Evolutionary conservation across 164 flowering plant genomes (phyloP), one percentile per base, ranked within the genome.

Genomic region (Nymphaea thermarum): DNA sequence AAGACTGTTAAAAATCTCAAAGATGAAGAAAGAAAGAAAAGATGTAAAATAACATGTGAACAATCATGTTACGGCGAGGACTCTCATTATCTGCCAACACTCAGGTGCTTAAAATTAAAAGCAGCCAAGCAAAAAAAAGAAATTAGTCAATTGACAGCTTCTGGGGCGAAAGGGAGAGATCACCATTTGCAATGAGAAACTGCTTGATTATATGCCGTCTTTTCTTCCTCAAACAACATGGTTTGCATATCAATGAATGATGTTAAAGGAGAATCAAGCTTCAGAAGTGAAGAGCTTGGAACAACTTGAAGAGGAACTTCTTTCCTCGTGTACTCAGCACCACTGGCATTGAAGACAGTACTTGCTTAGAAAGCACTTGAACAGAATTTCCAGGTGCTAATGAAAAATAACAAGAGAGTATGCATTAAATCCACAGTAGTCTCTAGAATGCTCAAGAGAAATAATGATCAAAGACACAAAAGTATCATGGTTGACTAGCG

Each of bases 151-250:
- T 25, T 25, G 36, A 25, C 36, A 25, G 36, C 36, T 25, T 25
- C 36, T 25, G 36, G 36, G 36, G 36, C 36, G 36, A 25, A 25
- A 25, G 36, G 36, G 36, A 25, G 36, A 25, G 42, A 68, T 72
- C 71, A 95, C 99, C 89, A 86, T 74, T 75, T 76, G 73, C 82
- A 87, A 72, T 88, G 91, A 60, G 71, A 60, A 62, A 89, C 73
- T 45, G 98, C 94, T 73, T 92, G 90, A 70, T 79, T 77, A 77
- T 92, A 92, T 61, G 99, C 99, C n/a, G 90, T 84, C 44, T 76
- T 71, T 74, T 92, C 99, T 79, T 95, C 98, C 72, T 95, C 91
- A 76, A 71, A 91, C 15, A 95, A 69, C 41, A 95, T 89, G 62
- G 75, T 82, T 71, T 95, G 99, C 77, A 95, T 80, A 68, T 90